Percentiles rank a stretch among this genome's conserved stretches.
These are phyloP conservation scores for Aureobasidium mangrovei DNA, from an alignment of 2,329 filamentous ascomycete genomes.

Conservation along the genomic window DNA sequence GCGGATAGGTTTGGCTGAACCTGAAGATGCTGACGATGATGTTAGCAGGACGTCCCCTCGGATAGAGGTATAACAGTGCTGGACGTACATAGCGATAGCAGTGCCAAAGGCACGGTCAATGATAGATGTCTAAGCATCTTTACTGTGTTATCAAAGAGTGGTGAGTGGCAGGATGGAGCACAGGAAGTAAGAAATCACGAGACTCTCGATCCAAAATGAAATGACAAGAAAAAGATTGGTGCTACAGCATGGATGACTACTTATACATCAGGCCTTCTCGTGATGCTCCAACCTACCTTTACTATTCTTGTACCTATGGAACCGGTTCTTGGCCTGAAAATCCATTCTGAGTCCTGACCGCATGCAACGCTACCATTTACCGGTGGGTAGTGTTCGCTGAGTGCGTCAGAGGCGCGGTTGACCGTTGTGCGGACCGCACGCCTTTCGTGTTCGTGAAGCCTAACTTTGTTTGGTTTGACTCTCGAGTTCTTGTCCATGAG, in stretches of 20 bases:
- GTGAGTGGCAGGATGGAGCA: background rate
- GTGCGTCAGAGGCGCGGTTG: slow-evolving; percentile 4
- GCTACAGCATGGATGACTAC: background rate
- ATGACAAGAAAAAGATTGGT: background rate
- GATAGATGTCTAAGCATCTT: slow-evolving; percentile 10
- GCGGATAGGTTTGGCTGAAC: slow-evolving; percentile 4
- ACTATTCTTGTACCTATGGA: slow-evolving; percentile 1
- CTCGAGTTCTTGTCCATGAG: background rate
- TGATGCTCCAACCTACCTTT: slow-evolving; percentile 1
- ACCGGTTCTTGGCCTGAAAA: background rate
- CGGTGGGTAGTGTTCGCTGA: background rate
- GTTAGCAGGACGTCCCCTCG: background rate
- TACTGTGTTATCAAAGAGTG: background rate
- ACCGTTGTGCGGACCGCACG: slow-evolving; percentile 9
- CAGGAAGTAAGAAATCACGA: background rate
- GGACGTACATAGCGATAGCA: slow-evolving; percentile 1
- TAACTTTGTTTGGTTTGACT: slow-evolving; percentile 10
- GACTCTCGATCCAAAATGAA: background rate
- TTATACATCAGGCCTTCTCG: slow-evolving; percentile 3
- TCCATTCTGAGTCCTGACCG: background rate
- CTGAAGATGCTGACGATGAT: background rate
- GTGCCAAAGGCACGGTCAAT: background rate
- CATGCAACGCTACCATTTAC: slow-evolving; percentile 9
- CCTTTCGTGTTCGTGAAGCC: slow-evolving; percentile 5
- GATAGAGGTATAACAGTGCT: background rate